phyloP scores from a whole-genome alignment of 108 stramenopile genomes.

The Fragilaria radians region DNA sequence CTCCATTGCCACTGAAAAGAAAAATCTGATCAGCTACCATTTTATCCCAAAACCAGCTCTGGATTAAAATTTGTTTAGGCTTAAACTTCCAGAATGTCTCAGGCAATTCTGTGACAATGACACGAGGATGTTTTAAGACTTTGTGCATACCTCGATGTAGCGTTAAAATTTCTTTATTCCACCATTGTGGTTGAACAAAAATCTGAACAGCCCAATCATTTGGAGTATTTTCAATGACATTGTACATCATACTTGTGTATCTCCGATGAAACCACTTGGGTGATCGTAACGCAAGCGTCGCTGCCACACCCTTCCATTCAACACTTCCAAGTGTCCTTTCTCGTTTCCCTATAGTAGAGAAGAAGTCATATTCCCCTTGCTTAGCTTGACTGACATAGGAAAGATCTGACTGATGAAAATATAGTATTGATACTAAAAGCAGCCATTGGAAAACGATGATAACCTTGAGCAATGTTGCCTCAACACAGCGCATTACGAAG shows the following conservation, averaged over 20 bases:
- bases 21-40: constrained; percentile 17
- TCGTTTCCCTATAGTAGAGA: no score
- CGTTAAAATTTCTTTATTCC: constrained; percentile 24
- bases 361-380: no score
- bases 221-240: constrained; percentile 33
- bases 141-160: constrained; percentile 22
- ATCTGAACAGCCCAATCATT: constrained; percentile 37
- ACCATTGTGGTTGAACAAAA: constrained; percentile 31
- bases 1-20: background rate
- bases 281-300: constrained; percentile 33
- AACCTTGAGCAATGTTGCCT: no score
- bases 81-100: constrained; percentile 12
- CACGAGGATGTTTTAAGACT: constrained; percentile 10
- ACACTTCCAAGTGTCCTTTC: no score
- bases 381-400: no score
- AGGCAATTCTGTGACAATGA: constrained; percentile 37
- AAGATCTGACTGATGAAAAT: no score
- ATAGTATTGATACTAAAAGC: no score
- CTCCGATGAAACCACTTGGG: constrained; percentile 61
- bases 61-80: constrained; percentile 36
- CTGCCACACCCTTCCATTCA: constrained; percentile 28
- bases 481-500: no score
- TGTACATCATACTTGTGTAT: constrained; percentile 43
- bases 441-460: no score
- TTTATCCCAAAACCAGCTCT: constrained; percentile 39